Base-by-base conservation (phyloP, 2,329 filamentous ascomycete genomes). In the Aureobasidium sp. region DNA sequence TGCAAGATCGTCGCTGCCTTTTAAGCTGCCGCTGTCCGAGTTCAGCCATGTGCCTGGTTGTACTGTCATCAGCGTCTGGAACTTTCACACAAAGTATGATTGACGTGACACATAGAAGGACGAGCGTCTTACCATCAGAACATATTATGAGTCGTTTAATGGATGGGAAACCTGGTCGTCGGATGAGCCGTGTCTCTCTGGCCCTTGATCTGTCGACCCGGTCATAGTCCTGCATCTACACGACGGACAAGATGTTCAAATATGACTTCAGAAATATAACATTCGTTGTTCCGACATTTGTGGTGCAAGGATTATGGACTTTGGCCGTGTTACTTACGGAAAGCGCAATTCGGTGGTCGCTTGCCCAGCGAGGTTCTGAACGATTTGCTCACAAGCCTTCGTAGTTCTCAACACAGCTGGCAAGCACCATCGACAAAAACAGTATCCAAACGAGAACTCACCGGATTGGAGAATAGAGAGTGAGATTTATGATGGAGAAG, bases 11-110 rank as follows among this genome's bases (percentile, higher is more conserved):
- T 75, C 57, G 50, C 70, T 67, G 4, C 69, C 69, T 52, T 72
- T 72, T n/a, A 71, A 62, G 53, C 66, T 69, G 39, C 70, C 71
- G 49, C 71, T 71, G 56, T 76, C 74, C 7, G 73, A 71, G 58
- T 77, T 74, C 41, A 74, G 62, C 74, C 73, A 76, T n/a, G 74
- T 73, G 37, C 68, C 67, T 68, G 17, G 5, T 4, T 2, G 16
- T 19, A 16, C 3, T 3, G n/a, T n/a, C 4, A 47, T 47, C n/a
- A 47, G 42, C 2, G 29, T 12, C 40, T 19, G n/a, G 2, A 4
- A 12, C 14, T 6, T 12, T 6, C 21, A n/a, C n/a, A n/a, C n/a
- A n/a, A n/a, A n/a, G n/a, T n/a, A n/a, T n/a, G n/a, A n/a, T n/a
- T n/a, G n/a, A n/a, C n/a, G n/a, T n/a, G n/a, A n/a, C n/a, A n/a